Conservation (phyloP, 371 early-diverging fungal species). For the Circinella minor region DNA sequence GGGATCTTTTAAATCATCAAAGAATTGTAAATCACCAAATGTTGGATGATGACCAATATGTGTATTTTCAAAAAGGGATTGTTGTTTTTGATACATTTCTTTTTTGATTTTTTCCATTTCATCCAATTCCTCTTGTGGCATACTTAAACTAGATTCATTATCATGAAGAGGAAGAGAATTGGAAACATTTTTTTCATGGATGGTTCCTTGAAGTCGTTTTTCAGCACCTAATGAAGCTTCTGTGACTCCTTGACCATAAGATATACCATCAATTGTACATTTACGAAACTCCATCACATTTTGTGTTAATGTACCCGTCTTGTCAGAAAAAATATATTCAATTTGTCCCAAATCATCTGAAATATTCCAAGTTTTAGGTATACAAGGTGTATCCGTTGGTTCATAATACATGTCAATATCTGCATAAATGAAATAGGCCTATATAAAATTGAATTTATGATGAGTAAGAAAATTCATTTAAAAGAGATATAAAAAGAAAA, state of each 20-base stretch:
- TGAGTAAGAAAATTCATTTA: not conserved
- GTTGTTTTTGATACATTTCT: constrained; percentile 46
- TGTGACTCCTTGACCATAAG: constrained; percentile 69
- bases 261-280: constrained; percentile 84
- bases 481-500: not conserved
- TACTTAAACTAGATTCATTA: not conserved
- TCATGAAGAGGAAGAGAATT: not conserved
- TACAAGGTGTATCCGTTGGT: constrained; percentile 76
- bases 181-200: not conserved
- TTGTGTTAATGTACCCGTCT: constrained; percentile 84
- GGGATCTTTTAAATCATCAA: constrained; percentile 35
- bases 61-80: constrained; percentile 36
- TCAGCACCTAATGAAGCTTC: constrained; percentile 31
- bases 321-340: constrained; percentile 97
- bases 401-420: constrained; percentile 90
- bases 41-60: constrained; percentile 44
- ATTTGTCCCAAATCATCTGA: constrained; percentile 91
- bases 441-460: not conserved
- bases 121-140: constrained; percentile 9
- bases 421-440: constrained; percentile 81
- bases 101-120: constrained; percentile 14
- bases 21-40: constrained; percentile 49
- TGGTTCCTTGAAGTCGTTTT: not conserved
- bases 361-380: constrained; percentile 88
- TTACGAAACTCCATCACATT: constrained; percentile 84